A percentile compares a stretch with the other conserved stretches of the same genome.
phyloP scores from a whole-genome alignment of 257 asterid genomes.

The Thymus mandschuricus region DNA sequence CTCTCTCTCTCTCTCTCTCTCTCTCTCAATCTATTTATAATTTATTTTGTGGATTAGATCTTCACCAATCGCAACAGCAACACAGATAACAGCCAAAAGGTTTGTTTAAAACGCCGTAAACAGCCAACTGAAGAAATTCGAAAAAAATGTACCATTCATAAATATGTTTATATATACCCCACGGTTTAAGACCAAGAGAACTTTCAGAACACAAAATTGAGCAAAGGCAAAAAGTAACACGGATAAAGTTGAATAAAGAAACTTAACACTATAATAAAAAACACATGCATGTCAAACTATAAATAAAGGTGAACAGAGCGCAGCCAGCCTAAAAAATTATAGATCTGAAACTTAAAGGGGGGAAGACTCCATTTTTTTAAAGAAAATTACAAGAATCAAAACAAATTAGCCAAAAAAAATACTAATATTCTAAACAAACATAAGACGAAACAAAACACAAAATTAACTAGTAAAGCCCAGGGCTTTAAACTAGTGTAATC shows the following conservation, averaged over 20 bases:
- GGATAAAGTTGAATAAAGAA: neutral
- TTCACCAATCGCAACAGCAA: no score
- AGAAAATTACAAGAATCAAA: neutral
- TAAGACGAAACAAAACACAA: neutral
- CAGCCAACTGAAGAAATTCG: neutral
- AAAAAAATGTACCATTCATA: neutral
- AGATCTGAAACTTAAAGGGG: neutral
- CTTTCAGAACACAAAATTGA: constrained; percentile 1
- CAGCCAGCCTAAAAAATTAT: neutral
- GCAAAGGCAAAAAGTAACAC: neutral
- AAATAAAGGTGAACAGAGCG: constrained; percentile 2
- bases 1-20: no score
- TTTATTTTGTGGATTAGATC: no score
- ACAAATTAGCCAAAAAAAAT: neutral
- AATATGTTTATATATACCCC: neutral
- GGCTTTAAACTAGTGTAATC: neutral
- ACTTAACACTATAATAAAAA: neutral
- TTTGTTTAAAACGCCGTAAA: neutral
- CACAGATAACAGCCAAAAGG: neutral
- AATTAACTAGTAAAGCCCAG: neutral
- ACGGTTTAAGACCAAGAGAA: neutral
- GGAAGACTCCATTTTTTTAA: neutral
- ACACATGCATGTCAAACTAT: constrained; percentile 20
- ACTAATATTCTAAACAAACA: neutral
- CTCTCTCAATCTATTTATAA: no score